These are phyloP conservation scores for Aspergillus eucalypticola DNA, from an alignment of 2,329 filamentous ascomycete genomes.

Conservation along the genomic window DNA sequence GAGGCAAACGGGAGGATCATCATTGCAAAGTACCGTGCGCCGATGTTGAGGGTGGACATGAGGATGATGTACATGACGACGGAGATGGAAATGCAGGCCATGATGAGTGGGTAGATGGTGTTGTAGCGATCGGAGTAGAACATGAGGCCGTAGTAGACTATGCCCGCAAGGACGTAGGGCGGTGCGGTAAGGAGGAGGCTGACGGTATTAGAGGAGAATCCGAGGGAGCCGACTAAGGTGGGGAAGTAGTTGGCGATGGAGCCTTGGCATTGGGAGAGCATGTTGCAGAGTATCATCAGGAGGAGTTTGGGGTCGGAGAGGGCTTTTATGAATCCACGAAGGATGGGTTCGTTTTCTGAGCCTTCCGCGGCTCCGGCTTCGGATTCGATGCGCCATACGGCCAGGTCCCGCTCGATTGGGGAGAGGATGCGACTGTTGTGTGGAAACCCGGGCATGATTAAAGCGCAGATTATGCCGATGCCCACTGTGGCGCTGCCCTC, in stretches of 20 bases:
- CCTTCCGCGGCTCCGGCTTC: conserved; percentile 45
- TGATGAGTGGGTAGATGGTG: conserved; percentile 36
- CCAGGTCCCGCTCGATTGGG: conserved; percentile 22
- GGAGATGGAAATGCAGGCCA: conserved; percentile 37
- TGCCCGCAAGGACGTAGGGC: conserved; percentile 47
- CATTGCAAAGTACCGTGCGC: conserved; percentile 47
- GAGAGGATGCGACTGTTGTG: conserved; percentile 41
- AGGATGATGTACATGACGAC: conserved; percentile 43
- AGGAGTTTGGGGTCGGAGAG: conserved; percentile 41
- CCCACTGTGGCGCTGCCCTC: conserved; percentile 30
- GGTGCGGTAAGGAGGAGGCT: conserved; percentile 51
- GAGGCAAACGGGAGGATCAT: conserved; percentile 45
- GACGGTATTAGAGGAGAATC: conserved; percentile 32
- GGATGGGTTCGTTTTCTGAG: conserved; percentile 32
- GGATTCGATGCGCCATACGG: conserved; percentile 31
- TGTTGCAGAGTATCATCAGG: conserved; percentile 42
- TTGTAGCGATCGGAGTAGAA: conserved; percentile 44
- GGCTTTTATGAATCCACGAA: conserved; percentile 29
- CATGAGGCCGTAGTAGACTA: conserved; percentile 38
- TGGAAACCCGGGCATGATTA: conserved; percentile 43
- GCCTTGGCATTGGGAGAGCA: conserved; percentile 42
- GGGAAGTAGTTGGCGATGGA: conserved; percentile 32
- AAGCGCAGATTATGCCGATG: conserved; percentile 33
- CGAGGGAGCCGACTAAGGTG: conserved; percentile 25
- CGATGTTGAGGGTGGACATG: conserved; percentile 39